A percentile compares a stretch with the other conserved stretches of the same genome.
Evolutionary conservation across 2,329 filamentous ascomycete species (phyloP).

Genomic region (Alternaria hordeiaustralica): DNA sequence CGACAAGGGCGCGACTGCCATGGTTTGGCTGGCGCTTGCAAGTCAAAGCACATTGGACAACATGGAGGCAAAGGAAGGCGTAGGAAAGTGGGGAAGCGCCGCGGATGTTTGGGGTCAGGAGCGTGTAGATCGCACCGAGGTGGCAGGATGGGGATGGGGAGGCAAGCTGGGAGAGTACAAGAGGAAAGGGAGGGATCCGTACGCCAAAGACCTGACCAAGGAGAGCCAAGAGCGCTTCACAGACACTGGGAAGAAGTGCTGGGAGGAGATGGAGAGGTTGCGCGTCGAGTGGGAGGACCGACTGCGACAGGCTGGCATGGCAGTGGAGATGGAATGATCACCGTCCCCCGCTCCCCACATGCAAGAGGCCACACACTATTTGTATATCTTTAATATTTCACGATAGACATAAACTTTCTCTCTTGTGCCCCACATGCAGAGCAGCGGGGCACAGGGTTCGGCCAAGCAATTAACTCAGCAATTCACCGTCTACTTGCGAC

Average conservation of each 20-base stretch:
- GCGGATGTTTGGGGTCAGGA: constrained; percentile 64
- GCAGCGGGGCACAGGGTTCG: neutral
- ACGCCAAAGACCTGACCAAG: constrained; percentile 64
- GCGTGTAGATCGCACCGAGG: constrained; percentile 76
- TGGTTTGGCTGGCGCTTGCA: constrained; percentile 79
- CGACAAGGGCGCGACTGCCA: constrained; percentile 77
- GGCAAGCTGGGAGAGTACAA: constrained; percentile 61
- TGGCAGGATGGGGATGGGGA: constrained; percentile 80
- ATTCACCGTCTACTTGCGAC: neutral
- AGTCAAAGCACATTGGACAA: constrained; percentile 67
- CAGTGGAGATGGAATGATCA: constrained; percentile 37
- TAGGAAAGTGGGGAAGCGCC: constrained; percentile 85
- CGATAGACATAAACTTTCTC: neutral
- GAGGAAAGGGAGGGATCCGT: constrained; percentile 63
- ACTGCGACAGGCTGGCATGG: constrained; percentile 48
- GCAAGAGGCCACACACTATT: neutral
- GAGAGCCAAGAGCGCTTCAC: constrained; percentile 69
- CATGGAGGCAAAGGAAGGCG: constrained; percentile 58
- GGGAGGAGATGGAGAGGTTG: constrained; percentile 75
- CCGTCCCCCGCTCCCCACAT: neutral
- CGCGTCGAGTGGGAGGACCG: constrained; percentile 66
- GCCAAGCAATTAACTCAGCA: neutral
- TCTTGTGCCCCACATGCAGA: neutral
- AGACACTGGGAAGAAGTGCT: constrained; percentile 65
- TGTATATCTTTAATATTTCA: neutral